phyloP scores from a whole-genome alignment of 495 filamentous ascomycete species.

The Chaetomidium leptoderma region DNA sequence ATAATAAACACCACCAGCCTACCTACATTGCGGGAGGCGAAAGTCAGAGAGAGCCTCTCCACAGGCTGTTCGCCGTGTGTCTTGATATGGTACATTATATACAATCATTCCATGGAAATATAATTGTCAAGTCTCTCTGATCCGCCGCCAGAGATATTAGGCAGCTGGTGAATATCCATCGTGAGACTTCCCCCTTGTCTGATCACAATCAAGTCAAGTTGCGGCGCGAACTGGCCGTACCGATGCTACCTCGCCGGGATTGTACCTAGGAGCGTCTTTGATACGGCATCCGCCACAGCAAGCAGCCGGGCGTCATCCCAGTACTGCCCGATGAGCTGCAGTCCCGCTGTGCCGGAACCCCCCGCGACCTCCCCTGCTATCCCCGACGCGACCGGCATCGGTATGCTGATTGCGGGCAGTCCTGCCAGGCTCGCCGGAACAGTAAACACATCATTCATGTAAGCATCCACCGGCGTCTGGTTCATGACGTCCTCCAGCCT shows the following conservation, averaged over 20 bases:
- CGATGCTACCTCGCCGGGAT: not conserved
- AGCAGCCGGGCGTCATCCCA: constrained; percentile 73
- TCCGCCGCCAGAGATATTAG: too few species aligned
- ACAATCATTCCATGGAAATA: not conserved
- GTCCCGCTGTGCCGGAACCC: constrained; percentile 51
- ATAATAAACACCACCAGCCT: not conserved
- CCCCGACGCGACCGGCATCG: constrained; percentile 47
- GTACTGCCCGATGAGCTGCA: constrained; percentile 90
- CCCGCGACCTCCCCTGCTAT: constrained; percentile 24
- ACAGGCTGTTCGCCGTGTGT: not conserved
- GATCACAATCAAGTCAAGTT: too few species aligned
- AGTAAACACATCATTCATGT: constrained; percentile 92
- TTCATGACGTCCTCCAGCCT: constrained; percentile 49
- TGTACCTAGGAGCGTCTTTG: constrained; percentile 18
- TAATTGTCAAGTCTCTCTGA: not conserved
- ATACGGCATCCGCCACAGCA: constrained; percentile 48
- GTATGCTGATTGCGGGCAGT: constrained; percentile 82
- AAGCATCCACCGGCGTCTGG: constrained; percentile 45
- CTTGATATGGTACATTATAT: not conserved
- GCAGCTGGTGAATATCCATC: too few species aligned
- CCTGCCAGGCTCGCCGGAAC: constrained; percentile 93
- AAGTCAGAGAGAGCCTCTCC: not conserved
- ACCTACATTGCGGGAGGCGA: not conserved
- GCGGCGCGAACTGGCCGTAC: too few species aligned
- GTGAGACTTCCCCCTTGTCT: too few species aligned